A percentile compares a stretch with the other conserved stretches of the same genome.
Conservation (phyloP, 148 eudicot genomes). For the Dianthus caryophyllus region DNA sequence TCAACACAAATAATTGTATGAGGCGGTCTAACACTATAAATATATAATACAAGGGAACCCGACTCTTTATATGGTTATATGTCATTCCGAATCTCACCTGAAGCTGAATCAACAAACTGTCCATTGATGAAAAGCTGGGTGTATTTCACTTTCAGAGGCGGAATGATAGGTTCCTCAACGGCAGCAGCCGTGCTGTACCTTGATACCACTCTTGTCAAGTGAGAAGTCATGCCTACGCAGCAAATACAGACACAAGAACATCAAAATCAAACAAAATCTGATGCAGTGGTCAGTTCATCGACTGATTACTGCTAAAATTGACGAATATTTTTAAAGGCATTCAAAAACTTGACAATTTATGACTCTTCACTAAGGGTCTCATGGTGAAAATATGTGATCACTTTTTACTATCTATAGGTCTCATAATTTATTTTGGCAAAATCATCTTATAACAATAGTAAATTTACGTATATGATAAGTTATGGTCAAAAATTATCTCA, state of each 20-base stretch:
- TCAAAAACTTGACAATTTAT: too few species aligned
- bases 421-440: too few species aligned
- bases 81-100: constrained; percentile 32
- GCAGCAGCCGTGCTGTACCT: constrained; percentile 56
- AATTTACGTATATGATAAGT: too few species aligned
- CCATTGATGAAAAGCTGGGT: constrained; percentile 69
- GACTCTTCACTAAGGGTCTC: too few species aligned
- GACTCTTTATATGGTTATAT: not conserved
- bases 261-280: too few species aligned
- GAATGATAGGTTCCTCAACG: constrained; percentile 51
- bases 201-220: constrained; percentile 30
- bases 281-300: too few species aligned
- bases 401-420: too few species aligned
- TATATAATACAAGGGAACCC: not conserved
- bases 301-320: too few species aligned
- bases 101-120: constrained; percentile 59
- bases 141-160: constrained; percentile 50
- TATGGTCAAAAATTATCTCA: too few species aligned
- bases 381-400: too few species aligned
- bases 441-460: too few species aligned
- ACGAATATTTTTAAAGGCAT: too few species aligned
- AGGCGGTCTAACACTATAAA: not conserved
- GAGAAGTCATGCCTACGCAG: constrained; percentile 33
- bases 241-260: not conserved
- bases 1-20: not conserved